These are phyloP conservation scores for Penstemon eatonii DNA, from an alignment of 257 asterid species.

Conservation along the genomic window DNA sequence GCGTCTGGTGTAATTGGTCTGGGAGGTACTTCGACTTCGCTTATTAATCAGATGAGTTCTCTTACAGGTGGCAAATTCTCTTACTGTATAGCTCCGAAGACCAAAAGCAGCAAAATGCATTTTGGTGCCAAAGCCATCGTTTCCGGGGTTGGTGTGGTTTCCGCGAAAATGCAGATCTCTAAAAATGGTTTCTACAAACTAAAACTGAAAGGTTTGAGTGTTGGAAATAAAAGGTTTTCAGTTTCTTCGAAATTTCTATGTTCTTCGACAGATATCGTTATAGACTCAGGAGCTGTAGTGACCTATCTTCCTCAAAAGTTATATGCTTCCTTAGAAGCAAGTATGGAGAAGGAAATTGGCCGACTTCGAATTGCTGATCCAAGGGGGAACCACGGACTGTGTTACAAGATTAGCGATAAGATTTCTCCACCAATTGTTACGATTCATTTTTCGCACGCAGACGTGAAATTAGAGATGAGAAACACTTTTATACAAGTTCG, in stretches of 20 bases:
- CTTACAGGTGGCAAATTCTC: slow-evolving; percentile 45
- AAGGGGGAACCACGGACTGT: slow-evolving; percentile 22
- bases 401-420: slow-evolving; percentile 27
- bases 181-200: slow-evolving; percentile 26
- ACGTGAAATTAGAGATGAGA: slow-evolving; percentile 32
- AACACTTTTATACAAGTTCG: slow-evolving; percentile 34
- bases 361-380: background rate
- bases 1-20: slow-evolving; percentile 53
- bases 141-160: slow-evolving; percentile 37
- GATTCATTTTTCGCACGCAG: slow-evolving; percentile 44
- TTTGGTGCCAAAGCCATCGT: slow-evolving; percentile 39
- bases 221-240: slow-evolving; percentile 20
- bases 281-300: slow-evolving; percentile 43
- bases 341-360: slow-evolving; percentile 5
- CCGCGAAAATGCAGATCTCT: slow-evolving; percentile 26
- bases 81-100: slow-evolving; percentile 42
- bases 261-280: slow-evolving; percentile 15
- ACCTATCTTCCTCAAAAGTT: slow-evolving; percentile 39
- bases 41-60: slow-evolving; percentile 44
- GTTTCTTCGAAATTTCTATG: background rate
- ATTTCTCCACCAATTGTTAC: slow-evolving; percentile 34
- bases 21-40: slow-evolving; percentile 35
- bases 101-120: slow-evolving; percentile 39
- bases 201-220: slow-evolving; percentile 41
- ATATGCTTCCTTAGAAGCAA: slow-evolving; percentile 28